These are phyloP conservation scores for Aquanectria penicillioides DNA, from an alignment of 2,329 filamentous ascomycete species.

Conservation along the genomic window DNA sequence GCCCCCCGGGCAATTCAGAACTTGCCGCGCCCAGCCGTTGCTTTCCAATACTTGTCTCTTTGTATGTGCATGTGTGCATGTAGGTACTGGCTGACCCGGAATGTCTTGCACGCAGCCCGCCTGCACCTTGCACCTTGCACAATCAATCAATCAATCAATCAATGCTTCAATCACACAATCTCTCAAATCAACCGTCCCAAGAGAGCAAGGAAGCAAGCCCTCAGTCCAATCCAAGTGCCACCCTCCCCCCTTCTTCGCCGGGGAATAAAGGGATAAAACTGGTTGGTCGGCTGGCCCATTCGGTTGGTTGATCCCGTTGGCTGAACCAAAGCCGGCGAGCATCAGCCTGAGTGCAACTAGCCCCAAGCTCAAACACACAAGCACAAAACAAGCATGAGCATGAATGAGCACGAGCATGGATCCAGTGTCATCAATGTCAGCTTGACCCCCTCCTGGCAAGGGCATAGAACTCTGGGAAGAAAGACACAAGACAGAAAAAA, in stretches of 20 bases:
- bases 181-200: too few relatives aligned
- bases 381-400: neutral
- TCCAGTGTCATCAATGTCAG: conserved; percentile 20
- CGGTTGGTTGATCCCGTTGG: conserved; percentile 15
- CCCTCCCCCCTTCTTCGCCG: conserved; percentile 7
- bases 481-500: too few relatives aligned
- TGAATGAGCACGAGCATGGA: conserved; percentile 15
- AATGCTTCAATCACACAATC: too few relatives aligned
- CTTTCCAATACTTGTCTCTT: conserved; percentile 1
- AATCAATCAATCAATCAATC: conserved; percentile 11
- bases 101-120: conserved; percentile 4
- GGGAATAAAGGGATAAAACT: conserved; percentile 9
- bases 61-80: neutral
- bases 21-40: conserved; percentile 3
- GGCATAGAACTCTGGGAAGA: too few relatives aligned
- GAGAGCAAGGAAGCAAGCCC: too few relatives aligned
- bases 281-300: neutral
- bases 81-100: neutral
- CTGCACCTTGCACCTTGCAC: neutral
- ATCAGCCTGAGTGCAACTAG: conserved; percentile 6
- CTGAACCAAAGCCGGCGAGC: neutral
- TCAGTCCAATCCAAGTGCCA: conserved; percentile 1
- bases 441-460: conserved; percentile 5
- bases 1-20: too few relatives aligned
- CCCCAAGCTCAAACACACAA: neutral